phyloP scores from a whole-genome alignment of 139 green algal species.

The Helicosporidium sp. region DNA sequence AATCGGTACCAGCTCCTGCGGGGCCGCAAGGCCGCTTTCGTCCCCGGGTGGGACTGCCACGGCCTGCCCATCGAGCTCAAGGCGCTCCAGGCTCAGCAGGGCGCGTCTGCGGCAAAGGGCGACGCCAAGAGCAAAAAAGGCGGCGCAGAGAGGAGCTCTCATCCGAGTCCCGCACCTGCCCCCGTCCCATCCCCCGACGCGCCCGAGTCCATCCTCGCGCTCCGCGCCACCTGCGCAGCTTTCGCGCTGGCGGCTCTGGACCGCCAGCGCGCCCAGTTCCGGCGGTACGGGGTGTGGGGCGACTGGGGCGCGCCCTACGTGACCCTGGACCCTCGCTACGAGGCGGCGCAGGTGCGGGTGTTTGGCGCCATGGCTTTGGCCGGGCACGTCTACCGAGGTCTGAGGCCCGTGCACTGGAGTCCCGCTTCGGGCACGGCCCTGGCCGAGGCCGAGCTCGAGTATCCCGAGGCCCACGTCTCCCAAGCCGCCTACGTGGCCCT shows the following conservation, averaged over 20 bases:
- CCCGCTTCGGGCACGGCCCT: constrained; percentile 81
- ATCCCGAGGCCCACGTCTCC: constrained; percentile 85
- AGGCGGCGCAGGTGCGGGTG: constrained; percentile 77
- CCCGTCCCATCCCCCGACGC: constrained; percentile 16
- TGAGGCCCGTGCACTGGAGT: constrained; percentile 94
- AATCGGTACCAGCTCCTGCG: constrained; percentile 38
- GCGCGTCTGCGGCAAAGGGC: too few species aligned
- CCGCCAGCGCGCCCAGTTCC: constrained; percentile 71
- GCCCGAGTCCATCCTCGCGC: constrained; percentile 62
- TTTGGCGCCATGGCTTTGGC: constrained; percentile 91
- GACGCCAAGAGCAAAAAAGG: too few species aligned
- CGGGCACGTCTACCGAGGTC: constrained; percentile 85
- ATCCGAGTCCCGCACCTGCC: too few species aligned
- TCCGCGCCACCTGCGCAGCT: constrained; percentile 61
- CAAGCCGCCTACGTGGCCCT: constrained; percentile 77
- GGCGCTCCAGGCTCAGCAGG: constrained; percentile 30
- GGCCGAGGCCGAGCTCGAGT: constrained; percentile 95
- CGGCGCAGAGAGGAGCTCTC: too few species aligned
- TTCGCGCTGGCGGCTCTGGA: constrained; percentile 82
- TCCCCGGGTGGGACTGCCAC: constrained; percentile 96
- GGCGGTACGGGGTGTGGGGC: constrained; percentile 82
- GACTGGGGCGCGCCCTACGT: constrained; percentile 90
- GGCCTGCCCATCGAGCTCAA: constrained; percentile 98
- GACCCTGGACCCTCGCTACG: constrained; percentile 71
- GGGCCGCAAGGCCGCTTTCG: constrained; percentile 49